Percentiles rank a stretch among this genome's conserved stretches.
Conservation (phyloP, 1,284 basidiomycete species). For the Leucoagaricus sp. region DNA sequence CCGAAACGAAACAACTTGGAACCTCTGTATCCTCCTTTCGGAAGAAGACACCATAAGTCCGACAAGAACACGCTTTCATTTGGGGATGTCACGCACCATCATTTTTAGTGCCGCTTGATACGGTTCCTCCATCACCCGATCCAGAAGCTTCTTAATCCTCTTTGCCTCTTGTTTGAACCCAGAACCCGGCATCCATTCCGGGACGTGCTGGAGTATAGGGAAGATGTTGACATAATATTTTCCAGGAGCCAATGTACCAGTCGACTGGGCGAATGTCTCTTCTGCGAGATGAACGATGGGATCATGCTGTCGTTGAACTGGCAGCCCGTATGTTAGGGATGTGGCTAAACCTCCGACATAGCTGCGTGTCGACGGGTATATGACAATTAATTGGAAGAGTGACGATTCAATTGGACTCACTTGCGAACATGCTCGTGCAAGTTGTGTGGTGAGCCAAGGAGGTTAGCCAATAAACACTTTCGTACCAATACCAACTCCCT, state of each 20-base stretch:
- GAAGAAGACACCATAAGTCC: background rate
- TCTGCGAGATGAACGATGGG: constrained; percentile 12
- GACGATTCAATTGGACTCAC: background rate
- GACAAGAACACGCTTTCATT: too few relatives aligned
- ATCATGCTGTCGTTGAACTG: constrained; percentile 9
- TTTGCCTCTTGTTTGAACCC: constrained; percentile 4
- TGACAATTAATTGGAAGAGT: too few relatives aligned
- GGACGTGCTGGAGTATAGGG: constrained; percentile 4
- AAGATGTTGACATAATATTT: background rate
- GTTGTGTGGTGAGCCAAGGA: background rate
- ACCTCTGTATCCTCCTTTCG: background rate
- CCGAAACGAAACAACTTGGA: background rate
- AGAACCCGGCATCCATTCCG: constrained; percentile 13
- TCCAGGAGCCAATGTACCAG: constrained; percentile 9
- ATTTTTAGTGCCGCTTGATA: background rate
- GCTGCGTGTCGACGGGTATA: background rate
- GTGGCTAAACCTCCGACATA: constrained; percentile 13
- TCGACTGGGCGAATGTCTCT: background rate
- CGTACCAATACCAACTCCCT: background rate
- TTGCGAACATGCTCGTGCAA: background rate
- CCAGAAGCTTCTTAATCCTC: background rate
- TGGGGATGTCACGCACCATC: background rate
- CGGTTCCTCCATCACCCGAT: background rate
- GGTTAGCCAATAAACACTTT: background rate
- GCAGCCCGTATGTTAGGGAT: constrained; percentile 15